Base-by-base conservation (phyloP, 306 rosid species). In the Oemleria cerasiformis region DNA sequence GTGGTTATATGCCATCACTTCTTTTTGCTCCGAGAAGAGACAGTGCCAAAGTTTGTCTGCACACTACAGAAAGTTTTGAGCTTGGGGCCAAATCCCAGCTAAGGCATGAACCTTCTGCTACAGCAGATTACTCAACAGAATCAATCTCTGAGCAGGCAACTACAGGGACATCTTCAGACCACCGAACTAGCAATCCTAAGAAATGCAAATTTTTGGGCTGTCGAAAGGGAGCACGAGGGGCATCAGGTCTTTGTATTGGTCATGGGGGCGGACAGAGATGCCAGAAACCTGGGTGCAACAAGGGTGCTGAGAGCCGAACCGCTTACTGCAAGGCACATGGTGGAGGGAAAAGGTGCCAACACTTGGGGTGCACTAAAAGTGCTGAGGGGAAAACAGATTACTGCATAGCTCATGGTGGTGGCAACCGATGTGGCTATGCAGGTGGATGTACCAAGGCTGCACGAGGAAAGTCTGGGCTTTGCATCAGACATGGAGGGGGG, bases 241-340 rank as follows among this genome's bases (percentile, higher is more conserved):
- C 92, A 73, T 81, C 99, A 8, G 99, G 99, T 67, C 96, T 94
- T 72, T 94, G 99, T 79, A 94, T 94, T 74, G 97, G 97, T 59
- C 99, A 94, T 73, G 99, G 99, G 49, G 99, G 99, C 66, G 99
- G 99, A 59, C 97, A 91, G 77, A 94, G 99, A 85, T 94, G 99
- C 79, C 96, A 88, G 75, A 94, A 91, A 83, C 95, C 88, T 8
- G 97, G 97, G 55, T 94, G 99, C 87, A 89, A 88, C 87, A 94
- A 91, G 82, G 99, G 99, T 66, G 86, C 99, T 17, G 99, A 94
- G 81, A 89, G 99, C 75, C 91, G 99, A 67, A 91, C 97, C 45
- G 99, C 97, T 60, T 94, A 87, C 68, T 94, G 99, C 72, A 94
- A 94, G 88, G 92, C 97, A 69, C 99, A 94, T 41, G 99, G 99